Percentiles rank a stretch among this genome's conserved stretches.
Evolutionary conservation across 108 stramenopile species (phyloP).

Genomic region (Bacterosira constricta): DNA sequence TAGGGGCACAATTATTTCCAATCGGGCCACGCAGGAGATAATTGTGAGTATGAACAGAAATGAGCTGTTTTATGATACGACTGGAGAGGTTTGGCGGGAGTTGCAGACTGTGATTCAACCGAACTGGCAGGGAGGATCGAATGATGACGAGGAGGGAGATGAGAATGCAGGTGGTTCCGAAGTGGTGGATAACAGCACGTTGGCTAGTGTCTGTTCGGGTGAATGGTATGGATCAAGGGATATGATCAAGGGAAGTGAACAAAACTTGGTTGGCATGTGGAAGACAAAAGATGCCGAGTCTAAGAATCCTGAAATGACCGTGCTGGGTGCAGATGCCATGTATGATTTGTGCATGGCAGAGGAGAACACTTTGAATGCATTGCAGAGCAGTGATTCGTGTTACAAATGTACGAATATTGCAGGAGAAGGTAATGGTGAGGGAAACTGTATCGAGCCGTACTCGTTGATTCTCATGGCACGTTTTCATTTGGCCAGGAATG

Average conservation of each 20-base stretch:
- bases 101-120: constrained; percentile 38
- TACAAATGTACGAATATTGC: neutral
- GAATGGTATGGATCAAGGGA: constrained; percentile 8
- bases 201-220: neutral
- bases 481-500: constrained; percentile 19
- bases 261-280: neutral
- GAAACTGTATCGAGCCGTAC: constrained; percentile 48
- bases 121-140: constrained; percentile 43
- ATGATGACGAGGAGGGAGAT: constrained; percentile 18
- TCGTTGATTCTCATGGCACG: constrained; percentile 51
- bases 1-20: constrained; percentile 54
- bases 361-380: neutral
- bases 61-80: constrained; percentile 27
- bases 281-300: neutral
- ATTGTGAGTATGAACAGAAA: constrained; percentile 13
- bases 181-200: neutral
- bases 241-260: neutral
- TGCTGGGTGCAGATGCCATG: neutral
- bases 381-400: neutral
- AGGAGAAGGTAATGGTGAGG: constrained; percentile 17
- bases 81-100: constrained; percentile 39
- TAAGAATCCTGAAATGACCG: neutral
- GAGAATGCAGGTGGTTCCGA: neutral
- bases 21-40: constrained; percentile 47
- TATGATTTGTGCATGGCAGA: constrained; percentile 8